Evolutionary conservation across 441 rosid genomes (phyloP).

Genomic region (Erodium trifolium): DNA sequence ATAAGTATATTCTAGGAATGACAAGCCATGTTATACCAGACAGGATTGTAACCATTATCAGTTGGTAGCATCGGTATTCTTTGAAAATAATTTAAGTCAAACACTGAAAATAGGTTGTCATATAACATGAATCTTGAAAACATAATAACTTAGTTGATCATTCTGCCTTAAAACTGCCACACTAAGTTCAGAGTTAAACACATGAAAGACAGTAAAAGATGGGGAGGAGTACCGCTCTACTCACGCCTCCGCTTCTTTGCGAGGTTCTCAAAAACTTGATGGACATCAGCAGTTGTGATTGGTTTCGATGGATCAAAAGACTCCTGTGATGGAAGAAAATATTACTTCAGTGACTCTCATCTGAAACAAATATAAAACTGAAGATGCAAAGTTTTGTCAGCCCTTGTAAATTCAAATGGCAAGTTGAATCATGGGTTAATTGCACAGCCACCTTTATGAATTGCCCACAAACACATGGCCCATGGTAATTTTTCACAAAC

Average conservation of each 20-base stretch:
- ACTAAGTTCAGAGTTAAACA: background rate
- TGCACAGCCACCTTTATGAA: too few relatives aligned
- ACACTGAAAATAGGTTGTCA: background rate
- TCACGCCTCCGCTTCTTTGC: constrained; percentile 64
- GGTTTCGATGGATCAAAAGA: constrained; percentile 70
- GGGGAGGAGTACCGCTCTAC: constrained; percentile 27
- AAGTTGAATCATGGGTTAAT: background rate
- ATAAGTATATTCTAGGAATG: background rate
- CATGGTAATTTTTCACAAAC: too few relatives aligned
- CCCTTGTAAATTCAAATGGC: background rate
- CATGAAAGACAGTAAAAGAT: constrained; percentile 7
- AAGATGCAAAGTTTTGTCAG: too few relatives aligned
- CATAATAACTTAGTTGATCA: background rate
- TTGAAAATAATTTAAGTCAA: background rate
- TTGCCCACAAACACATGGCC: too few relatives aligned
- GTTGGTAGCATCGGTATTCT: background rate
- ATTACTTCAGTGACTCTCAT: background rate
- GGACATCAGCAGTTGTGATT: constrained; percentile 67
- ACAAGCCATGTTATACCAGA: background rate
- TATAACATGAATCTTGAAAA: background rate
- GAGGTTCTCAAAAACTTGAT: constrained; percentile 78
- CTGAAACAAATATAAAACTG: background rate
- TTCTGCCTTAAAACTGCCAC: background rate
- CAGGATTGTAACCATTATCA: background rate
- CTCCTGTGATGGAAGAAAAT: constrained; percentile 35